Base-by-base conservation (phyloP, 306 rosid species). In the Cicer yamashitae region DNA sequence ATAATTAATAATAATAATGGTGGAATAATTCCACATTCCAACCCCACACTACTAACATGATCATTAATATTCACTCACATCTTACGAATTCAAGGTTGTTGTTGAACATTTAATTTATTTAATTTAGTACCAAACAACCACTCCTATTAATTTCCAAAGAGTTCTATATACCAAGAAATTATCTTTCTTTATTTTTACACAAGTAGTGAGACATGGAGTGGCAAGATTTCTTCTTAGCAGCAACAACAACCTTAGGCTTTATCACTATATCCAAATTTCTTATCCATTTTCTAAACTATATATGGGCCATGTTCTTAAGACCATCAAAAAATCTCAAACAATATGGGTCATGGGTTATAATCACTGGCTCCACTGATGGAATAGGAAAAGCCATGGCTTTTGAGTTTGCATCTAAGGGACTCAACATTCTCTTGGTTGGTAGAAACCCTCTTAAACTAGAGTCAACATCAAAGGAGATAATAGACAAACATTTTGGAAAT, bases 331-430 rank as follows among this genome's bases (percentile, higher is more conserved):
- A 91, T 13, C 94, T 88, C 73, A 87, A 74, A 76, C 10, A 53
- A 22, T 91, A 91, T 60, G 98, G 98, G 63, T 86, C 96, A 0
- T 93, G 98, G 98, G 91, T 85, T 1, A 12, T 93, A 11, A 44
- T 93, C 63, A 91, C 96, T 1, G 98, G 98, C 8, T 84, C 97
- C 70, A 93, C 97, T 0, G 97, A 89, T 14, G 98, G 98, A 50
- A 91, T 93, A 3, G 96, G 98, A 2, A 93, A 88, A 65, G 91
- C 97, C 67, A 54, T 91, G 38, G 90, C 97, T 54, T 43, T 52
- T 66, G 90, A 89, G 63, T 76, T 93, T 0, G 96, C 96, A 30
- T 46, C 75, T 0, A 70, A 85, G 59, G 96, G 97, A 34, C 83
- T 91, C 7, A 86, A 89, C 88, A 39, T 93, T 10, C 6, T 93